Percentiles rank a stretch among this genome's conserved stretches.
Evolutionary conservation across 768 basidiomycete species (phyloP).

Genomic region (Postia placenta): DNA sequence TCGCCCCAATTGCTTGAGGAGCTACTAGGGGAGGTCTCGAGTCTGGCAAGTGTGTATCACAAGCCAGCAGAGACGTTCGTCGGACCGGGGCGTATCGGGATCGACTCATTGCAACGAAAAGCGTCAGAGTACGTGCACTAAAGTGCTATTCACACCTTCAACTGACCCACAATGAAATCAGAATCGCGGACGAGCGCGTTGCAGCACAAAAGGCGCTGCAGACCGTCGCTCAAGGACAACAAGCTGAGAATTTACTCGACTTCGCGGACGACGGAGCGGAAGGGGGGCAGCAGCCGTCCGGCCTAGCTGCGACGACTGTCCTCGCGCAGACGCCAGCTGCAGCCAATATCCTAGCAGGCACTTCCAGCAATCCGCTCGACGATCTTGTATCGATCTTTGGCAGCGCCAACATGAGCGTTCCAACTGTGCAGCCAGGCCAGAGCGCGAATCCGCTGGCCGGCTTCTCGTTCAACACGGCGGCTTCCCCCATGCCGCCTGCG

Average conservation of each 20-base stretch:
- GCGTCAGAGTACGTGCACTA: slow-evolving; percentile 45
- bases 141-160: neutral
- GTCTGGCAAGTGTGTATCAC: slow-evolving; percentile 92
- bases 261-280: slow-evolving; percentile 65
- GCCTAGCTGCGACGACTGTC: slow-evolving; percentile 72
- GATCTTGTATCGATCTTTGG: slow-evolving; percentile 94
- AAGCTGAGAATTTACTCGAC: slow-evolving; percentile 92
- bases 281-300: slow-evolving; percentile 60
- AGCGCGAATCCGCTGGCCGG: slow-evolving; percentile 19
- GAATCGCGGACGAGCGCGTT: slow-evolving; percentile 62
- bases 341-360: slow-evolving; percentile 67
- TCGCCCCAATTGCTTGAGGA: slow-evolving; percentile 86
- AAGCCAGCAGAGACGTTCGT: slow-evolving; percentile 96
- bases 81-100: slow-evolving; percentile 84
- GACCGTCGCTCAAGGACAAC: slow-evolving; percentile 86
- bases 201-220: slow-evolving; percentile 82
- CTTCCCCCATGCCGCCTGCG: slow-evolving; percentile 13
- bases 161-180: slow-evolving; percentile 12
- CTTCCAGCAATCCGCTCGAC: slow-evolving; percentile 85
- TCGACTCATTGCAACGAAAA: slow-evolving; percentile 67
- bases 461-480: slow-evolving; percentile 22
- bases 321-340: slow-evolving; percentile 68
- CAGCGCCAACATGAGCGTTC: slow-evolving; percentile 29
- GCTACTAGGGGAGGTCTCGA: slow-evolving; percentile 83
- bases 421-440: slow-evolving; percentile 13